phyloP scores from a whole-genome alignment of 1,284 basidiomycete genomes.

The Inonotus hispidus region DNA sequence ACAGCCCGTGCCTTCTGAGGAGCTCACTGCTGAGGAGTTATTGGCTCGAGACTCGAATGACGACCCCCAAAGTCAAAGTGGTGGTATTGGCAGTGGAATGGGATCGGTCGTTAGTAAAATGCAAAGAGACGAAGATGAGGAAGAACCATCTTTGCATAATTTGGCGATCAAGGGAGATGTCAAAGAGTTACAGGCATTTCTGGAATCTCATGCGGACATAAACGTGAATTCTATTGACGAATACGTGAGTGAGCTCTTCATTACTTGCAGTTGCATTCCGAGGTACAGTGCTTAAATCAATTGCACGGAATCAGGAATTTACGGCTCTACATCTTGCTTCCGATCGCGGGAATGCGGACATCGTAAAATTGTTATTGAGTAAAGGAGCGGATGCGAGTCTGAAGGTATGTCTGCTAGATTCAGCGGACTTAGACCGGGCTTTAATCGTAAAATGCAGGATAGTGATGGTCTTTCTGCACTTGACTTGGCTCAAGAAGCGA shows the following conservation, averaged over 20 bases:
- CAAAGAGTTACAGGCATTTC: constrained; percentile 38
- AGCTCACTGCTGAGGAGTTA: constrained; percentile 25
- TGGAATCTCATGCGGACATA: constrained; percentile 36
- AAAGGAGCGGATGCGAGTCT: constrained; percentile 59
- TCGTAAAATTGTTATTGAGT: constrained; percentile 56
- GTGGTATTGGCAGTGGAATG: constrained; percentile 39
- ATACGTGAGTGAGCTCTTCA: constrained; percentile 44
- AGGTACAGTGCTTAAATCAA: neutral
- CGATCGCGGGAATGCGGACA: constrained; percentile 64
- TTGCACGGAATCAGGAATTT: constrained; percentile 55
- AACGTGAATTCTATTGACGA: constrained; percentile 48
- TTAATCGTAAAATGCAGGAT: constrained; percentile 44
- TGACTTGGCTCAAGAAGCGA: constrained; percentile 64
- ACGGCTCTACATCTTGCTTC: constrained; percentile 81
- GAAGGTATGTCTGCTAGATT: constrained; percentile 40
- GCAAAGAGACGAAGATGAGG: constrained; percentile 35
- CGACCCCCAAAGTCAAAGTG: constrained; percentile 29
- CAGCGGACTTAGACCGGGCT: neutral
- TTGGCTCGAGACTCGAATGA: constrained; percentile 34
- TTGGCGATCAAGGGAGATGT: constrained; percentile 57
- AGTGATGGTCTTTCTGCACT: constrained; percentile 60
- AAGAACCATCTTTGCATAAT: constrained; percentile 48
- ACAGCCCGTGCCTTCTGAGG: constrained; percentile 8
- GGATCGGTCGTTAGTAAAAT: constrained; percentile 63
- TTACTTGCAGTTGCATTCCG: neutral